Evolutionary conservation across 306 rosid species (phyloP).

Genomic region (Prosopis cineraria): DNA sequence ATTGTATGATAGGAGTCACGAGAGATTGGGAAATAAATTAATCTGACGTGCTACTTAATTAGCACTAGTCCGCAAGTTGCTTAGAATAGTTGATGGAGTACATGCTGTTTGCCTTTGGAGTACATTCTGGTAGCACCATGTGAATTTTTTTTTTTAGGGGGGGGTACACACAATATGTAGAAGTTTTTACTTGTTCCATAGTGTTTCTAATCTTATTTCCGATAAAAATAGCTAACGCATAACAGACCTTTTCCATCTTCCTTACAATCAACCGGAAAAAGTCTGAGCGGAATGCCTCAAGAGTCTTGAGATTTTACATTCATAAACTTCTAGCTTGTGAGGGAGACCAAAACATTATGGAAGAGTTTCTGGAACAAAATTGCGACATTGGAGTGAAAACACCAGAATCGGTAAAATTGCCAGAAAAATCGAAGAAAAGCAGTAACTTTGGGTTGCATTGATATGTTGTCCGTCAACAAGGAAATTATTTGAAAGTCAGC

Average conservation of each 20-base stretch:
- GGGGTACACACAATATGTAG: no score
- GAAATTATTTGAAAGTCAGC: slow-evolving; percentile 30
- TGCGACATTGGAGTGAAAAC: neutral
- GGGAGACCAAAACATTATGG: neutral
- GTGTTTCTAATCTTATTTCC: neutral
- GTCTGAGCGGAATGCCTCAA: neutral
- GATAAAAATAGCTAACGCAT: neutral
- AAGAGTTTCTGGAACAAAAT: neutral
- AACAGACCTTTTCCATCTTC: neutral
- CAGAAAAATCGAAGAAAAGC: no score
- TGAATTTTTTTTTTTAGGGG: no score
- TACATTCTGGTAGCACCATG: neutral
- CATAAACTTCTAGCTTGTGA: neutral
- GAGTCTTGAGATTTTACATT: slow-evolving; percentile 5
- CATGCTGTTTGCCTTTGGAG: neutral
- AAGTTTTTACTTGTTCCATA: neutral
- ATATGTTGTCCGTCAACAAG: slow-evolving; percentile 71
- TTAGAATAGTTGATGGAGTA: neutral
- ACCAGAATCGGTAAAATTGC: no score
- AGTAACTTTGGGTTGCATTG: slow-evolving; percentile 55
- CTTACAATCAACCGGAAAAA: neutral
- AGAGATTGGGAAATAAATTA: neutral
- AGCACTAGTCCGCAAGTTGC: neutral
- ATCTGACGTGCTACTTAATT: neutral
- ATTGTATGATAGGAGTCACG: neutral